Base-by-base conservation (phyloP, 371 early-diverging fungal genomes). In the Apophysomyces elegans region DNA sequence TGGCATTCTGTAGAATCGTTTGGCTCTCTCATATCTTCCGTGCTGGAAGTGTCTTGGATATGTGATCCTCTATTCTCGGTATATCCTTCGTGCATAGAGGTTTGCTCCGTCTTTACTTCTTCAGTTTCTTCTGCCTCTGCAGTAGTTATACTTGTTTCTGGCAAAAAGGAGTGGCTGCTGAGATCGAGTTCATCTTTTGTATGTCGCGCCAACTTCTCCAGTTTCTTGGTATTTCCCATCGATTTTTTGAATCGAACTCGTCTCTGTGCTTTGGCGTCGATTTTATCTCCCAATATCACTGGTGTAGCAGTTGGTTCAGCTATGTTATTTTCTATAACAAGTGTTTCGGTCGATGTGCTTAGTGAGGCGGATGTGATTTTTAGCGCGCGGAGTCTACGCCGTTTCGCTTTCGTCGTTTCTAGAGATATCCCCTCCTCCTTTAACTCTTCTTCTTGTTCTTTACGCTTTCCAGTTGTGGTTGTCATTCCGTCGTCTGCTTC, bases 181-280 rank as follows among this genome's bases (percentile, higher is more conserved):
- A 50, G 54, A 26, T 50, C 54, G n/a, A 50, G 21, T 18, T 50
- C 54, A 11, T 50, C 54, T 21, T 50, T 50, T 6, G 54, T 50
- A 11, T 50, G 54, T 50, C 54, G 16, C 5, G 21, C 54, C 21
- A 50, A 11, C 54, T 50, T 50, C 2, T 50, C 54, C 9, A 50
- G 16, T 50, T 50, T 50, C 11, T 50, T 26, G 21, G 54, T 50
- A 50, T 16, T 50, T 9, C 9, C 54, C 7, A 50, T 21, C n/a
- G 54, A 50, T 21, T 50, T 50, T 11, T 50, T 50, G 54, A 21
- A 21, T 21, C 54, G 54, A 26, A 11, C 11, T 21, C 54, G 54
- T 50, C 21, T 50, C 9, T 45, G n/a, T 13, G 18, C 0, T 50
- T 21, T 50, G 2, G 54, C 7, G 21, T 41, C 11, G 2, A 4